Base-by-base conservation (phyloP, 2,329 filamentous ascomycete species). In the Meredithiella fracta region DNA sequence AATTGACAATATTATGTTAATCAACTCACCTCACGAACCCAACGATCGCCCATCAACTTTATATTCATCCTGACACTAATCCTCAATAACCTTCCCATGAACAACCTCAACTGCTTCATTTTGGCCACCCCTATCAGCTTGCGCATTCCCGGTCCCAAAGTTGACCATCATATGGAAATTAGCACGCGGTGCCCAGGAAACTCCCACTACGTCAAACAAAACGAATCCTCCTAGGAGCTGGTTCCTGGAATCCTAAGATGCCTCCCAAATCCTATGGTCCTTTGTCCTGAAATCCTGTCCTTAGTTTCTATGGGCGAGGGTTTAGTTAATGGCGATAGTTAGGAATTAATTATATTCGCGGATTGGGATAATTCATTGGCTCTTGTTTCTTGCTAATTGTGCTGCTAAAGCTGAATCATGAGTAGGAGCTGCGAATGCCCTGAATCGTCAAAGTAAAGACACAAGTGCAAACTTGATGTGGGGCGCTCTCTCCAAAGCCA, bases 171-270 rank as follows among this genome's bases (percentile, higher is more conserved):
- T 20, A 22, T 44, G 7, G 3, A 44, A n/a, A 17, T 44, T 44
- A 2, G 20, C n/a, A 44, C 40, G 17, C 15, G n/a, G 15, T n/a
- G n/a, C 2, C 4, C 8, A 44, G 2, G 7, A 44, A 20, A 8
- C 17, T 44, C 17, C 11, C 29, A 34, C 29, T 34, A n/a, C 40
- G 20, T 22, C 11, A n/a, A 22, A n/a, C 40, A 49, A 3, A 26
- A 49, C 20, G 44, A 49, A 49, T 49, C 44, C 20, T 49, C 8
- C 9, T 22, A 38, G 50, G 34, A 22, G 11, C 31, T 52, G 22
- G 50, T 52, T 52, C 50, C 50, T 52, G 50, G 23, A 52, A 29
- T 52, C 40, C 40, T 44, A 22, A 44, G n/a, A n/a, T 44, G 11
- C 40, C 17, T 4, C 50, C 31, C 31, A 20, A 17, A 52, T 52